phyloP scores from a whole-genome alignment of 208 protist genomes.

The Trypanosoma cruzi region DNA sequence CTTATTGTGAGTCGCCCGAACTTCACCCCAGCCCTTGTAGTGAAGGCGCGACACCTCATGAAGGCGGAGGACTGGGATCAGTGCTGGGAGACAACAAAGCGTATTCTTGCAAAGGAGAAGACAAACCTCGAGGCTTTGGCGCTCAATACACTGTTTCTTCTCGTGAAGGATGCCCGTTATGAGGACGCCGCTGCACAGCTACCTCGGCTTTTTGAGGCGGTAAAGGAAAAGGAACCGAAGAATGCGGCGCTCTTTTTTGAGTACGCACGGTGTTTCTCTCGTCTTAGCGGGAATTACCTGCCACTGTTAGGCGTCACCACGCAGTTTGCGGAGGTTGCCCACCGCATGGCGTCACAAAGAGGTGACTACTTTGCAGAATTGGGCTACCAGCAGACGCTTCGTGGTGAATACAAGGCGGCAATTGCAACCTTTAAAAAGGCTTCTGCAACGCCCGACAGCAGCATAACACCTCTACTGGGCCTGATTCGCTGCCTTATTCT shows the following conservation, averaged over 20 bases:
- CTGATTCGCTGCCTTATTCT: slow-evolving; percentile 70
- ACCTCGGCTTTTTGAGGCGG: slow-evolving; percentile 52
- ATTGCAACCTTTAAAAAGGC: slow-evolving; percentile 76
- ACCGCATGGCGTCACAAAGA: slow-evolving; percentile 48
- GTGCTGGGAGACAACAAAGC: slow-evolving; percentile 77
- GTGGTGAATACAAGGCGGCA: slow-evolving; percentile 77
- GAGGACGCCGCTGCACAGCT: slow-evolving; percentile 64
- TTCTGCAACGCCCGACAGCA: slow-evolving; percentile 67
- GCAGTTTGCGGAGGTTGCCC: slow-evolving; percentile 72
- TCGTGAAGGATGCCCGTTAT: slow-evolving; percentile 78
- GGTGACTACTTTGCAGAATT: slow-evolving; percentile 86
- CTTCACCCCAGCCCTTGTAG: slow-evolving; percentile 68
- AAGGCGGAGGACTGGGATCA: slow-evolving; percentile 94
- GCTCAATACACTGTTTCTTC: slow-evolving; percentile 70
- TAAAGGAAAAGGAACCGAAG: slow-evolving; percentile 73
- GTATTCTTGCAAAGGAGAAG: slow-evolving; percentile 79
- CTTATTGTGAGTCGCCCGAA: slow-evolving; percentile 70
- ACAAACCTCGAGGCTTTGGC: slow-evolving; percentile 81
- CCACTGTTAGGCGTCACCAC: slow-evolving; percentile 67
- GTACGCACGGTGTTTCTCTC: slow-evolving; percentile 73
- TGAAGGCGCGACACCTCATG: slow-evolving; percentile 88
- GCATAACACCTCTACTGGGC: slow-evolving; percentile 72
- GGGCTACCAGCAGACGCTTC: slow-evolving; percentile 75
- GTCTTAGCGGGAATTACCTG: slow-evolving; percentile 53
- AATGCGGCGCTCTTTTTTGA: slow-evolving; percentile 78